Conservation (phyloP, 2,329 filamentous ascomycete genomes). For the Diaporthe nobilis region DNA sequence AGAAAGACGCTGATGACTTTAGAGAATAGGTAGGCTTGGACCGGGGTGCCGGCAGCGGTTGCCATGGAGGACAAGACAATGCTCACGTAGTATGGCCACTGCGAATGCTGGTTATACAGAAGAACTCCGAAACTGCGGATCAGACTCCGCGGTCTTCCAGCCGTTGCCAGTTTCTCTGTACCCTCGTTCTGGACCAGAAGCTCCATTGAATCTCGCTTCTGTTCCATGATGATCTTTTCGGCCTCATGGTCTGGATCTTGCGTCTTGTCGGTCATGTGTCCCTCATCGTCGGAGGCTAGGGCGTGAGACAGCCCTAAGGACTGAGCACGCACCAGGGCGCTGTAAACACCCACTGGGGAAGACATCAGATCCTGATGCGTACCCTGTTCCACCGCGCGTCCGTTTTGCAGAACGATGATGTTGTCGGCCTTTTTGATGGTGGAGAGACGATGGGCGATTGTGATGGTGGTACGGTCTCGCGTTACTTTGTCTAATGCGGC, state of each 20-base stretch:
- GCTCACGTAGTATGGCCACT: conserved; percentile 5
- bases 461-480: conserved; percentile 91
- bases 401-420: conserved; percentile 91
- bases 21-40: conserved; percentile 77
- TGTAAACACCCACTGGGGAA: conserved; percentile 82
- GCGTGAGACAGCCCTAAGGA: conserved; percentile 80
- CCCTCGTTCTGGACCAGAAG: background rate
- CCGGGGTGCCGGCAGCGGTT: conserved; percentile 47
- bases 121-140: conserved; percentile 1
- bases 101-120: conserved; percentile 6
- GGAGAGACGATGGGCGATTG: conserved; percentile 94
- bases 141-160: background rate
- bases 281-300: conserved; percentile 64
- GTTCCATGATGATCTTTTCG: background rate
- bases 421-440: conserved; percentile 96
- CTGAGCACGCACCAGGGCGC: conserved; percentile 89
- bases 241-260: background rate
- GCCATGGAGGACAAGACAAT: conserved; percentile 17
- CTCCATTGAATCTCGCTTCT: background rate
- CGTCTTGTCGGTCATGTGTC: background rate
- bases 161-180: background rate
- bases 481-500: conserved; percentile 90
- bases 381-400: conserved; percentile 92
- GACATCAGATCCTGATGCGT: conserved; percentile 84
- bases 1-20: conserved; percentile 81